Base-by-base conservation (phyloP, 805 yeast species). In the Barnettozyma pratensis region DNA sequence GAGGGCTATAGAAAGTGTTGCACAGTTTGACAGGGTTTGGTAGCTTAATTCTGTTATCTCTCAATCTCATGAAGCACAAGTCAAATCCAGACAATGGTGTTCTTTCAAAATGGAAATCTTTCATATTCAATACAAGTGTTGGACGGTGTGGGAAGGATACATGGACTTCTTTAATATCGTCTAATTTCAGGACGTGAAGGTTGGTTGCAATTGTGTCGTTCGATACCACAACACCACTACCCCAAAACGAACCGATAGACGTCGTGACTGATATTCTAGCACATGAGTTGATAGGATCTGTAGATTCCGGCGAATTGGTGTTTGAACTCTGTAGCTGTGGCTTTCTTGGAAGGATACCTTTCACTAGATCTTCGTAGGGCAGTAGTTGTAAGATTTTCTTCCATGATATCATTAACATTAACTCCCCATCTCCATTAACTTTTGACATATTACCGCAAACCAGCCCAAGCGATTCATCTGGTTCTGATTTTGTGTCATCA, bases 361-460 rank as follows among this genome's bases (percentile, higher is more conserved):
- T 37, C 31, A 41, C 25, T 14, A 30, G 8, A 4, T 47, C 53
- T 5, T 43, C 30, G 30, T 52, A 46, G 6, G 44, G 34, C 32
- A 59, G 32, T 12, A 53, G 14, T 7, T 45, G 38, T 26, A 59
- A 49, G 12, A 61, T 54, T 19, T 52, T 49, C 6, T 54, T 51
- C 65, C 65, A 62, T 2, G 65, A 60, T 3, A 52, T 50, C 14
- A 60, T 53, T 6, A 54, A 26, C 34, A 59, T 37, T 4, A 62
- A 39, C 8, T 58, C 58, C n/a, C 65, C 65, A 47, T 62, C 65
- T 5, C 65, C 65, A 41, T 62, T 62, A n/a, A 9, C 10, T 41
- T 62, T 62, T 9, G 43, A 44, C 7, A 62, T 14, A 10, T 46
- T 37, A 1, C 65, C 65, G 35, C 54, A 41, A 11, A 62, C 55